These are phyloP conservation scores for Pelagophyceae sp. DNA, from an alignment of 352 stramenopile species.

Conservation along the genomic window DNA sequence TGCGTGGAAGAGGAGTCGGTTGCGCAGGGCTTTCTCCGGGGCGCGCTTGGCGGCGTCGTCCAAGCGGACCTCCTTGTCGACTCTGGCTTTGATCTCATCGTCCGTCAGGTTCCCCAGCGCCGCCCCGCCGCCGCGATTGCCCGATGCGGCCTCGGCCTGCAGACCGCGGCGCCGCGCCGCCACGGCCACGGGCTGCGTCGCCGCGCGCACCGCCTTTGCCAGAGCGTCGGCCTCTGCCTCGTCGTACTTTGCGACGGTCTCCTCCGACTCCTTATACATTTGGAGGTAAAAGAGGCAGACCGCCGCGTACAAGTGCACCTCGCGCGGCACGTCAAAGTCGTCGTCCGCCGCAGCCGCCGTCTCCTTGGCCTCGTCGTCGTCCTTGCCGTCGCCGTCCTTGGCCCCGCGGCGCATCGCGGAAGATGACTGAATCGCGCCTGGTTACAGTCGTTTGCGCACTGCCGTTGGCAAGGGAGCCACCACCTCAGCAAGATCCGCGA, in stretches of 20 bases:
- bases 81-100: neutral
- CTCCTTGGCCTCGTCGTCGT: neutral
- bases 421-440: neutral
- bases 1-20: slow-evolving; percentile 86
- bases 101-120: neutral
- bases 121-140: neutral
- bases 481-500: too few relatives aligned
- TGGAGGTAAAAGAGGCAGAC: slow-evolving; percentile 87
- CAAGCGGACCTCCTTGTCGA: neutral
- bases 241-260: slow-evolving; percentile 44
- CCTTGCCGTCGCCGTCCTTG: slow-evolving; percentile 10
- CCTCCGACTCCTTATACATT: slow-evolving; percentile 72
- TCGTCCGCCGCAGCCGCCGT: slow-evolving; percentile 22
- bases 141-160: neutral
- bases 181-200: neutral
- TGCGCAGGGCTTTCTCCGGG: slow-evolving; percentile 66
- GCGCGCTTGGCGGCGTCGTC: slow-evolving; percentile 37
- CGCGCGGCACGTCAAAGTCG: slow-evolving; percentile 50
- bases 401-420: too few relatives aligned
- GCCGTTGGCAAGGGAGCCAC: slow-evolving; percentile 24
- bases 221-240: slow-evolving; percentile 32
- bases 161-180: neutral
- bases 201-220: slow-evolving; percentile 10
- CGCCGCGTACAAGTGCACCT: slow-evolving; percentile 73
- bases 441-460: neutral